phyloP scores from a whole-genome alignment of 345 rosid genomes.

The Durio zibethinus region DNA sequence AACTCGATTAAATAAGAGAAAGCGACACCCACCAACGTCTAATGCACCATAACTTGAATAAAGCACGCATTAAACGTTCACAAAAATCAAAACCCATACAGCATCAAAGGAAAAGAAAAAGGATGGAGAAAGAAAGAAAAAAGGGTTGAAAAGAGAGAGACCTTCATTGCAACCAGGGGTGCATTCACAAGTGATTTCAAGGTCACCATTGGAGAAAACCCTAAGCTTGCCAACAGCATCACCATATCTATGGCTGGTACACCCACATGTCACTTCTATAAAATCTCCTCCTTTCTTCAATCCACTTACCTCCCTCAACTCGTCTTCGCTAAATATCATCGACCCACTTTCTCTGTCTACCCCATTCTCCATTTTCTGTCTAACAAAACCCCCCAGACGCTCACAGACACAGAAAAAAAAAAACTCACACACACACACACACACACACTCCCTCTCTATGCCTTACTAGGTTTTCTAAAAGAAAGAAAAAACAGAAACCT shows the following conservation, averaged over 20 bases:
- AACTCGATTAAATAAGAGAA: conserved; percentile 28
- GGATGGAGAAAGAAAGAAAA: conserved; percentile 21
- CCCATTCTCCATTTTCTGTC: conserved; percentile 58
- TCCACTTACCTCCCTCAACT: conserved; percentile 80
- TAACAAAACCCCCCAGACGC: conserved; percentile 7
- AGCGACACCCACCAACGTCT: conserved; percentile 35
- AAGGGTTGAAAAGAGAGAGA: conserved; percentile 18
- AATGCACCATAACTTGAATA: neutral
- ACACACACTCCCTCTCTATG: neutral
- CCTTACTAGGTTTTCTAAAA: conserved; percentile 1
- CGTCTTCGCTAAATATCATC: conserved; percentile 75
- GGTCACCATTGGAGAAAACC: conserved; percentile 93
- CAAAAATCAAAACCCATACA: conserved; percentile 34
- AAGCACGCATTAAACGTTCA: conserved; percentile 27
- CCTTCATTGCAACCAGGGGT: conserved; percentile 99
- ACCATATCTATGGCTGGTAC: conserved; percentile 97
- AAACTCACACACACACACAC: no score
- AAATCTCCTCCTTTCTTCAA: conserved; percentile 63
- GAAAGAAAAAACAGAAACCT: conserved; percentile 3
- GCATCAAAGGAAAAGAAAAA: neutral
- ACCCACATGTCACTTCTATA: conserved; percentile 94
- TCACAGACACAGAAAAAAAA: neutral
- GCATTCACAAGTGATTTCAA: conserved; percentile 95
- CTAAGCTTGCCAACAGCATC: conserved; percentile 99
- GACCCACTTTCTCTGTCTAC: conserved; percentile 46